phyloP scores from a whole-genome alignment of 306 rosid species.

The Cicer pinnatifidum region DNA sequence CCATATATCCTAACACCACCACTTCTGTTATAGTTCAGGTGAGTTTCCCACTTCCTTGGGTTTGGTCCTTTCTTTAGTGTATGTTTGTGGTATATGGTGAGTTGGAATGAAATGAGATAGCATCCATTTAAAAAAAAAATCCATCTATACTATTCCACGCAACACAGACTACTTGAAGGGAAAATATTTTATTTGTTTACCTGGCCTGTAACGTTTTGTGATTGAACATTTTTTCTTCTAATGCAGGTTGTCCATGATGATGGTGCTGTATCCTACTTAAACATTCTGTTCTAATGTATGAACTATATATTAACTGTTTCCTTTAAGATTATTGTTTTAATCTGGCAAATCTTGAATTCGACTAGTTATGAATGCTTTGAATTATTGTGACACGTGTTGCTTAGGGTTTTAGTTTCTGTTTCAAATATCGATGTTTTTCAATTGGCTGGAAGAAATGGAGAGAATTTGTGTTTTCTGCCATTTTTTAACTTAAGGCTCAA shows the following conservation, averaged over 20 bases:
- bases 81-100: too few species aligned
- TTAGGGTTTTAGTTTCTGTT: constrained; percentile 32
- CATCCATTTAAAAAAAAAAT: too few species aligned
- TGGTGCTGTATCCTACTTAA: constrained; percentile 86
- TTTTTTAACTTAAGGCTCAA: constrained; percentile 11
- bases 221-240: constrained; percentile 44
- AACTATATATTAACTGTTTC: constrained; percentile 28
- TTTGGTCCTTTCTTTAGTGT: background rate
- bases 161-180: background rate
- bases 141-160: too few species aligned
- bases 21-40: constrained; percentile 78
- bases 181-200: background rate
- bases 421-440: background rate
- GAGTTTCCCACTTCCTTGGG: constrained; percentile 17
- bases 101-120: too few species aligned
- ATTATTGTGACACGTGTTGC: constrained; percentile 7
- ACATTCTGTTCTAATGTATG: constrained; percentile 37
- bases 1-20: constrained; percentile 77
- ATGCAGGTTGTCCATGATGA: constrained; percentile 93
- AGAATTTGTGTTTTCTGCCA: background rate
- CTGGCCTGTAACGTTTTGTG: constrained; percentile 7
- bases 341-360: constrained; percentile 1
- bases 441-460: constrained; percentile 18
- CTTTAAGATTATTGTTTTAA: constrained; percentile 3
- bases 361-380: background rate